Percentiles rank a stretch among this genome's conserved stretches.
Conservation (phyloP, 805 yeast species). For the Jamesozyma hellenica region DNA sequence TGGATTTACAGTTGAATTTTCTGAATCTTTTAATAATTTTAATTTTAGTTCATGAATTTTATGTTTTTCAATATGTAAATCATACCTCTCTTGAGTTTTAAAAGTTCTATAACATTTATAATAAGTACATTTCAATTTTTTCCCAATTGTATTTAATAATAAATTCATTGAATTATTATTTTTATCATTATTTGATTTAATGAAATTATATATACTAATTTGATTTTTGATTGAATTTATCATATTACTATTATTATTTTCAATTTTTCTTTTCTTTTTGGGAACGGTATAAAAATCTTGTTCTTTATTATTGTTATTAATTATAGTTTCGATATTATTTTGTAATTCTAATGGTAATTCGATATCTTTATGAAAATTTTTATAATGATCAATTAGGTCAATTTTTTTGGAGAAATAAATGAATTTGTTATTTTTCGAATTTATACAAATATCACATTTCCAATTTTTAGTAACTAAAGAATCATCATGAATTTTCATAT, state of each 20-base stretch:
- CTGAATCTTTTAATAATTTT: constrained; percentile 10
- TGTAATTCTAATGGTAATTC: constrained; percentile 9
- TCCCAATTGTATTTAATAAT: constrained; percentile 28
- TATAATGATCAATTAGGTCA: constrained; percentile 48
- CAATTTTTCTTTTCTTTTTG: constrained; percentile 1
- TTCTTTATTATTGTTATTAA: not conserved
- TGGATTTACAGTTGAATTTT: too few species aligned
- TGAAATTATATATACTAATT: constrained; percentile 19
- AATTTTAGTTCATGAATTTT: constrained; percentile 27
- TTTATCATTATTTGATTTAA: constrained; percentile 5
- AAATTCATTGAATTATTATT: constrained; percentile 20
- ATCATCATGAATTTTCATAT: constrained; percentile 62
- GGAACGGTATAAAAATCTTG: not conserved
- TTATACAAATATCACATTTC: constrained; percentile 49
- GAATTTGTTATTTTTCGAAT: not conserved
- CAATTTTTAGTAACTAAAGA: constrained; percentile 44
- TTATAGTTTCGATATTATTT: not conserved
- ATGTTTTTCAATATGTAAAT: constrained; percentile 28
- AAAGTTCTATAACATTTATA: constrained; percentile 45
- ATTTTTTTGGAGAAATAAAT: constrained; percentile 45
- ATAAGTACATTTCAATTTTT: constrained; percentile 39
- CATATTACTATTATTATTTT: constrained; percentile 12
- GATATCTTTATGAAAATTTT: constrained; percentile 32
- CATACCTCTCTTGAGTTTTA: constrained; percentile 30
- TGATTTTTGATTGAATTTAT: constrained; percentile 10